Percentiles rank a stretch among this genome's conserved stretches.
phyloP scores from a whole-genome alignment of 805 yeast genomes.

The Metschnikowia hibisci region DNA sequence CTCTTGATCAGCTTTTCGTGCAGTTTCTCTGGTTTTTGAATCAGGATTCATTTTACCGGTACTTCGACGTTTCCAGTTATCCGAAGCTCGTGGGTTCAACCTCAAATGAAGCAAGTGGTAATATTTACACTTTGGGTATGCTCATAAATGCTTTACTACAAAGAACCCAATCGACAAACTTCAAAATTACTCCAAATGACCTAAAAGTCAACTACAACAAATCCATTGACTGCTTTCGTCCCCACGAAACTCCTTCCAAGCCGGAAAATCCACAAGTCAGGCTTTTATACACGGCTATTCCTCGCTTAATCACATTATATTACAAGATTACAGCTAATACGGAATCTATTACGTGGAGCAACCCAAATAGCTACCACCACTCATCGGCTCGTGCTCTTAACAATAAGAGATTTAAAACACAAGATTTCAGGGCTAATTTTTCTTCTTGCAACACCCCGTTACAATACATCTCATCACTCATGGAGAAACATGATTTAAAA shows the following conservation, averaged over 20 bases:
- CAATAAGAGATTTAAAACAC: slow-evolving; percentile 27
- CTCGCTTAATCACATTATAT: slow-evolving; percentile 28
- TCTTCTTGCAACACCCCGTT: slow-evolving; percentile 13
- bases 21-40: slow-evolving; percentile 41
- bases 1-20: slow-evolving; percentile 33
- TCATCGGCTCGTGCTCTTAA: slow-evolving; percentile 5
- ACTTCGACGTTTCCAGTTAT: slow-evolving; percentile 25
- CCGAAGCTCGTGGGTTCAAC: slow-evolving; percentile 26
- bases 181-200: slow-evolving; percentile 14
- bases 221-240: slow-evolving; percentile 23
- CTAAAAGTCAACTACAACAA: slow-evolving; percentile 7
- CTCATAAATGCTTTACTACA: slow-evolving; percentile 23
- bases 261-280: slow-evolving; percentile 30
- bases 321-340: slow-evolving; percentile 21
- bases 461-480: slow-evolving; percentile 25
- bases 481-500: slow-evolving; percentile 16
- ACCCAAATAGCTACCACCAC: not conserved
- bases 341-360: too few species aligned
- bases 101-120: not conserved
- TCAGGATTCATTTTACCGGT: slow-evolving; percentile 36
- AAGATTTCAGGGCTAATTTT: slow-evolving; percentile 2
- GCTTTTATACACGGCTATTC: slow-evolving; percentile 38
- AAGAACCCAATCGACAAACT: slow-evolving; percentile 12
- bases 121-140: slow-evolving; percentile 20
- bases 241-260: slow-evolving; percentile 22